Percentiles rank a stretch among this genome's conserved stretches.
phyloP scores from a whole-genome alignment of 2,329 filamentous ascomycete species.

The Fusarium newnesense region DNA sequence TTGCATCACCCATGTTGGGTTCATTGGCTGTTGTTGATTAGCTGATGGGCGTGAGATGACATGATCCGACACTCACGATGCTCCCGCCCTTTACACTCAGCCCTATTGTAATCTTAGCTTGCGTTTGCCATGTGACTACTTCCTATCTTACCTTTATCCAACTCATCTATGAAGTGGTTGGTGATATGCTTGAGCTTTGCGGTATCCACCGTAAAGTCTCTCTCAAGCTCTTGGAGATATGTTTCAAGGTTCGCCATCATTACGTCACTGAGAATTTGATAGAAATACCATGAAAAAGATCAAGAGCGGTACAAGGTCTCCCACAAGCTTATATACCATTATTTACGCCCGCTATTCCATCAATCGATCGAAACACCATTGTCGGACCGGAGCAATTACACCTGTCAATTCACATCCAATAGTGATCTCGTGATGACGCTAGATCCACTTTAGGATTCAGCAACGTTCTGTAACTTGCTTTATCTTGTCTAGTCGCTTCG shows the following conservation, averaged over 20 bases:
- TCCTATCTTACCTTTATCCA: not conserved
- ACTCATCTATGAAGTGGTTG: constrained; percentile 1
- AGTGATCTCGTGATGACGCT: not conserved
- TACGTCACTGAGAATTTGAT: accelerated
- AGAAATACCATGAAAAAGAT: accelerated
- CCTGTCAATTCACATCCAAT: not conserved
- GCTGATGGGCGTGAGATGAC: not conserved
- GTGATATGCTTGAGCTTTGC: constrained; percentile 9
- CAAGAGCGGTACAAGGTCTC: accelerated
- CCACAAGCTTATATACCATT: not conserved
- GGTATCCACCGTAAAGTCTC: constrained; percentile 1
- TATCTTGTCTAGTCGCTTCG: not conserved
- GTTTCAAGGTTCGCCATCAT: not conserved
- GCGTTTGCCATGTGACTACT: accelerated
- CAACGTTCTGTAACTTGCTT: not conserved
- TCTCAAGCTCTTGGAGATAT: not conserved
- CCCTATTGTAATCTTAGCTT: not conserved
- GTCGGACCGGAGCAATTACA: not conserved
- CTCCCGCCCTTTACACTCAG: not conserved
- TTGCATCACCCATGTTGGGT: constrained; percentile 19
- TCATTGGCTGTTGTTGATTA: not conserved
- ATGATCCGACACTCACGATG: not conserved
- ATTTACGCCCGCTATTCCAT: too few species aligned
- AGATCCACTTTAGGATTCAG: not conserved
- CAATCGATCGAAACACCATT: not conserved